These are phyloP conservation scores for Bolboschoenoplectus hybrid DNA, from an alignment of 202 grass and related monocot species.

Conservation along the genomic window DNA sequence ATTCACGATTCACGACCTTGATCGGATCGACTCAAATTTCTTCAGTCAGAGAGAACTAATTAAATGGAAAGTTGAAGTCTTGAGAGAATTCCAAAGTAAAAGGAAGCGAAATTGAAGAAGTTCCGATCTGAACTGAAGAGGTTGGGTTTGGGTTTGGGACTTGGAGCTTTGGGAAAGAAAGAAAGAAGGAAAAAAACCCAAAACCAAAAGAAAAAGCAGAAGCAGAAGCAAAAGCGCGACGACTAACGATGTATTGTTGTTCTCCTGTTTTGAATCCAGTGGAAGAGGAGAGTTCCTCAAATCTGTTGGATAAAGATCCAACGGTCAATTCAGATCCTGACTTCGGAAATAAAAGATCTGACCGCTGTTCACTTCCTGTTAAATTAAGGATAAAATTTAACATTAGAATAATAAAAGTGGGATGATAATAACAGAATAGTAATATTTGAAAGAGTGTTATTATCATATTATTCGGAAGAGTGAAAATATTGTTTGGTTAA, in stretches of 20 bases:
- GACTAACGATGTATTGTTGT: too few relatives aligned
- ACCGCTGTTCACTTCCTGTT: too few relatives aligned
- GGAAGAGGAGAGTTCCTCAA: not conserved
- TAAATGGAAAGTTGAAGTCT: too few relatives aligned
- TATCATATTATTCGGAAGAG: too few relatives aligned
- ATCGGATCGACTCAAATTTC: slow-evolving; percentile 11
- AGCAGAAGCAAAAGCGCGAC: not conserved
- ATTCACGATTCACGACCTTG: slow-evolving; percentile 6
- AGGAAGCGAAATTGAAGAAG: not conserved
- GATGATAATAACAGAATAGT: too few relatives aligned
- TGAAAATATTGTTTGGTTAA: too few relatives aligned
- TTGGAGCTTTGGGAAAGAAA: not conserved
- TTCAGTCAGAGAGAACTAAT: too few relatives aligned
- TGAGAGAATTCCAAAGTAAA: too few relatives aligned
- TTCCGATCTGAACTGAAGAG: not conserved
- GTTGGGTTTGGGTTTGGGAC: not conserved
- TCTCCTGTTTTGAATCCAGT: not conserved
- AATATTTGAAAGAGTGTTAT: too few relatives aligned
- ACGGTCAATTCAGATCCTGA: not conserved
- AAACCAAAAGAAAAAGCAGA: not conserved
- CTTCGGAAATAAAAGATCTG: not conserved
- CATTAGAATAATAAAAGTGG: too few relatives aligned
- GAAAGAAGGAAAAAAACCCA: not conserved
- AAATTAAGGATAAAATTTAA: too few relatives aligned
- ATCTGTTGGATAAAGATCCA: not conserved